Base-by-base conservation (phyloP, 176 grass and related monocot genomes). In the Oryza meyeriana region DNA sequence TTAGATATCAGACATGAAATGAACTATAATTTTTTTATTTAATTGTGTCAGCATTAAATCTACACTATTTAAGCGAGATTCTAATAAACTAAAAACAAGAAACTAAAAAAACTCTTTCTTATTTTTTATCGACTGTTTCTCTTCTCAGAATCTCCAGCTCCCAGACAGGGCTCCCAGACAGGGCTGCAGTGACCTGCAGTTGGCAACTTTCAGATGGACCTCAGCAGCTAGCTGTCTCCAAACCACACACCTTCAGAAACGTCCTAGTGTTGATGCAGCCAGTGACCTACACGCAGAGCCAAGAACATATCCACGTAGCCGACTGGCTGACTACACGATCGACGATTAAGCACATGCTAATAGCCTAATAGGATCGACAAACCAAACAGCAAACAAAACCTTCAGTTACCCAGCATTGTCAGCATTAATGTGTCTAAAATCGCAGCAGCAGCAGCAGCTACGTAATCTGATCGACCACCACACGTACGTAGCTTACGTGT, bases 281-380 rank as follows among this genome's bases (percentile, higher is more conserved):
- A 20, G 83, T 18, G 74, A 71, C 52, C 72, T 57, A 66, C 35
- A 45, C 42, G 16, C 12, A 79, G 18, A 64, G 27, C 45, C 35
- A 61, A 65, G 58, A 38, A 63, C 9, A 22, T 28, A 38, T 41
- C 17, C 76, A 84, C 52, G 87, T 89, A 11, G 39, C 64, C 40
- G 12, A 4, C 52, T 25, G 18, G 5, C 62, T 22, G 36, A 26
- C 40, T 65, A 3, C 33, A 44, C 62, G 55, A 59, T 18, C 27
- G 11, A 13, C 31, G 47, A 32, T 71, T 31, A 2, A 57, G 30
- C 85, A 88, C 33, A 48, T 81, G 85, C 63, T 45, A 22, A 38
- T 65, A 24, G 18, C 34, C 71, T 44, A 20, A 36, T 64, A n/a
- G 20, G 26, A 26, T 44, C 18, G 20, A 29, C 69, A 47, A 40